Evolutionary conservation across 768 basidiomycete species (phyloP).

Genomic region (Leccinum arenicola): DNA sequence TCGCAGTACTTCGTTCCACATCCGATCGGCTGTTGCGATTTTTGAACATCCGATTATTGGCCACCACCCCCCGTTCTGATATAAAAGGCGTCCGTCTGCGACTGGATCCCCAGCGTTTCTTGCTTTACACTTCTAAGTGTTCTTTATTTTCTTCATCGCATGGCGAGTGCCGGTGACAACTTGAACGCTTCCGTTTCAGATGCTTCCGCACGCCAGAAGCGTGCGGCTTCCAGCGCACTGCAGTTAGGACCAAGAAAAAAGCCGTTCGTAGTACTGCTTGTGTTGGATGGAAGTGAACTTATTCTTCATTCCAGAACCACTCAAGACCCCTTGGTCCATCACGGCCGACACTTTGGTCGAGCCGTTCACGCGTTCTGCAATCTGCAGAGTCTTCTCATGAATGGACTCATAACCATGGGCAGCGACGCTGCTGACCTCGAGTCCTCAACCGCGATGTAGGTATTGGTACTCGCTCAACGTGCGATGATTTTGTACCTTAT

Average conservation of each 20-base stretch:
- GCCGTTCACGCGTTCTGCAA: not conserved
- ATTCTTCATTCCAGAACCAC: not conserved
- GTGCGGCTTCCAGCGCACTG: not conserved
- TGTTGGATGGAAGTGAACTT: not conserved
- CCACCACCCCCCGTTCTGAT: not conserved
- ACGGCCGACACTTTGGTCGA: not conserved
- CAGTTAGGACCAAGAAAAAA: not conserved
- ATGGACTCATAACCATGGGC: not conserved
- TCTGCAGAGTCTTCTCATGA: not conserved
- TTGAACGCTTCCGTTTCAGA: not conserved
- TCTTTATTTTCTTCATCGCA: not conserved
- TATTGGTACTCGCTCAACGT: too few relatives aligned
- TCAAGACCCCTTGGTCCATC: constrained; percentile 1
- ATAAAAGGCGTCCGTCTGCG: not conserved
- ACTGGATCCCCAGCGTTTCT: not conserved
- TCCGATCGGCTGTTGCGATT: not conserved
- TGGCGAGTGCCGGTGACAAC: not conserved
- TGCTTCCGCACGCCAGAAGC: not conserved
- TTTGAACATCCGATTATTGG: not conserved
- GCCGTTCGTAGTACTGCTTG: not conserved
- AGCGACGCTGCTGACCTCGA: not conserved
- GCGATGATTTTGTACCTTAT: too few relatives aligned
- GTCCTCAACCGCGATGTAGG: too few relatives aligned
- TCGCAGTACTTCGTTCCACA: not conserved
- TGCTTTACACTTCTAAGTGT: not conserved